Percentiles rank a stretch among this genome's conserved stretches.
phyloP scores from a whole-genome alignment of 148 eudicot genomes.

The Camellia lanceoleosa region DNA sequence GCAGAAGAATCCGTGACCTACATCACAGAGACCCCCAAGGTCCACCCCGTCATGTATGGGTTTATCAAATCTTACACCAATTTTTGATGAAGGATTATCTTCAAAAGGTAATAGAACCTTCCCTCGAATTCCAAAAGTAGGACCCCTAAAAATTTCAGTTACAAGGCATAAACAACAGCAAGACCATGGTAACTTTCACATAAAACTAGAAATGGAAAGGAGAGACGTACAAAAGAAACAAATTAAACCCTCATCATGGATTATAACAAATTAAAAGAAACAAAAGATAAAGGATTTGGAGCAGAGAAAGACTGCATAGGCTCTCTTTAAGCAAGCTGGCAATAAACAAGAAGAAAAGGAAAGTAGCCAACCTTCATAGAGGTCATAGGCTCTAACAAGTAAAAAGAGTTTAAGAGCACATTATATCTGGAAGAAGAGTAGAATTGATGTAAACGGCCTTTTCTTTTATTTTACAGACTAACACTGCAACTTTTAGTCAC shows the following conservation, averaged over 20 bases:
- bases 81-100: conserved; percentile 68
- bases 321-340: conserved; percentile 4
- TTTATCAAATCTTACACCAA: conserved; percentile 90
- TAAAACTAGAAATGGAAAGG: background rate
- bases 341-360: conserved; percentile 8
- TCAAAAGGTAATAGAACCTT: conserved; percentile 77
- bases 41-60: conserved; percentile 75
- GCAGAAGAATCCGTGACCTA: conserved; percentile 87
- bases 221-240: background rate
- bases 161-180: conserved; percentile 3
- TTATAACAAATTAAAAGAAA: background rate
- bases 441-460: background rate
- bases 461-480: too few relatives aligned
- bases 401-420: background rate
- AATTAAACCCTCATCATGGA: conserved; percentile 1
- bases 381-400: background rate
- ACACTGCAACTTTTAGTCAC: too few relatives aligned
- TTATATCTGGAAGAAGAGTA: background rate
- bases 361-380: background rate
- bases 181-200: conserved; percentile 7
- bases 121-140: conserved; percentile 70
- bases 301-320: background rate
- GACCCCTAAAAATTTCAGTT: conserved; percentile 50
- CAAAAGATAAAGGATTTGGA: background rate
- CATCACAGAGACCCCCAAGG: conserved; percentile 74